A percentile compares a stretch with the other conserved stretches of the same genome.
Conservation (phyloP, 2,329 filamentous ascomycete genomes). For the Xylariaceae sp. region DNA sequence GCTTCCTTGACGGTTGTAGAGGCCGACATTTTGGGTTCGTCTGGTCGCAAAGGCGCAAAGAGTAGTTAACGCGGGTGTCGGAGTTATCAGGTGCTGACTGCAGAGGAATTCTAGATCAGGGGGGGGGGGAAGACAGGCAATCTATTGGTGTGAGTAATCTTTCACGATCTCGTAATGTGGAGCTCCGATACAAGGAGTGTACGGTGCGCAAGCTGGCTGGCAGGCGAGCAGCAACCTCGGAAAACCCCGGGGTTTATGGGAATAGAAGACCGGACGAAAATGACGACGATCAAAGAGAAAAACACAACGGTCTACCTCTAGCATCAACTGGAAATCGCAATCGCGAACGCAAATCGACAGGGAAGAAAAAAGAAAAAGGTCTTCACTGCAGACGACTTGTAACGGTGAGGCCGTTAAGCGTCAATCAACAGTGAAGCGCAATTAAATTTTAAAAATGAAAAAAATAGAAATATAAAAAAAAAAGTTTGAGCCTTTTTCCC, state of each 20-base stretch:
- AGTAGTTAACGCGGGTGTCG: not conserved
- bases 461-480: too few species aligned
- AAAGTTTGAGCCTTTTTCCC: not conserved
- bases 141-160: conserved; percentile 25
- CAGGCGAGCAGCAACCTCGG: conserved; percentile 20
- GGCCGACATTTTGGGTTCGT: conserved; percentile 43
- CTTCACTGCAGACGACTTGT: not conserved
- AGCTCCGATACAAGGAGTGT: conserved; percentile 31
- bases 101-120: not conserved
- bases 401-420: not conserved
- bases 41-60: conserved; percentile 2
- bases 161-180: conserved; percentile 26
- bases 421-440: not conserved
- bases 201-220: conserved; percentile 11
- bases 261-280: conserved; percentile 12
- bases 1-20: conserved; percentile 62
- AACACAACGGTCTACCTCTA: conserved; percentile 8
- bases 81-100: conserved; percentile 1
- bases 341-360: not conserved
- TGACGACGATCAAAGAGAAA: conserved; percentile 13
- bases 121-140: conserved; percentile 6
- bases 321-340: conserved; percentile 1
- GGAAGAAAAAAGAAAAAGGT: not conserved
- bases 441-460: not conserved
- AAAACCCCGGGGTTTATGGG: conserved; percentile 20